Percentiles rank a stretch among this genome's conserved stretches.
phyloP scores from a whole-genome alignment of 2,329 filamentous ascomycete genomes.

The Alternaria dauci region DNA sequence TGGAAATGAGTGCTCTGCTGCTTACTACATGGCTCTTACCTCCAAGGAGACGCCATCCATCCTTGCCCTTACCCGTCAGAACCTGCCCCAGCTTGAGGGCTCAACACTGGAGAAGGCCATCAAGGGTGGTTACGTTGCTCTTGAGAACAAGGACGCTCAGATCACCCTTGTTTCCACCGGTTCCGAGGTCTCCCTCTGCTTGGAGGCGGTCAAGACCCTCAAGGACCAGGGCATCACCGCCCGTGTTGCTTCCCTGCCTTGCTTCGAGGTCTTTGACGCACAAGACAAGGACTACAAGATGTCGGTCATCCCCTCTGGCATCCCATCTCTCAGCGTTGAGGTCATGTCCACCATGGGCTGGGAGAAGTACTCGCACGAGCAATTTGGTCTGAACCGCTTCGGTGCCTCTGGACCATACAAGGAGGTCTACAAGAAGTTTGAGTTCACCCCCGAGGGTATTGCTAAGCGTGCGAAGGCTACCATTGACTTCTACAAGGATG shows the following conservation, averaged over 20 bases:
- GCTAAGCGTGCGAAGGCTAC: conserved; percentile 93
- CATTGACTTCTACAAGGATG: conserved; percentile 96
- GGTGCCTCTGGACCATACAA: conserved; percentile 97
- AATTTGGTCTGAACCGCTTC: conserved; percentile 99
- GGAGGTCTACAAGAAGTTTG: conserved; percentile 99
- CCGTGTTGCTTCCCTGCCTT: conserved; percentile 94
- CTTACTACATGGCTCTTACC: conserved; percentile 94
- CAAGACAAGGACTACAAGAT: conserved; percentile 96
- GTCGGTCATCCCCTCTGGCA: conserved; percentile 89
- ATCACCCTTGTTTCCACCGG: conserved; percentile 94
- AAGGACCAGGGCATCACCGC: conserved; percentile 86
- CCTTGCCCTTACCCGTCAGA: conserved; percentile 94
- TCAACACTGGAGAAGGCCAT: conserved; percentile 86
- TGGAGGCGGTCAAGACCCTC: conserved; percentile 91
- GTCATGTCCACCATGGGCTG: conserved; percentile 97
- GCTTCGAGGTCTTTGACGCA: conserved; percentile 94
- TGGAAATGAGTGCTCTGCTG: conserved; percentile 96
- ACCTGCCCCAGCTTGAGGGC: conserved; percentile 95
- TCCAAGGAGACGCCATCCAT: conserved; percentile 91
- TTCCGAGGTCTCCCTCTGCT: conserved; percentile 92
- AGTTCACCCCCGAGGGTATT: conserved; percentile 97
- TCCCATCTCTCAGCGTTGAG: conserved; percentile 92
- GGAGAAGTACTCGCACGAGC: conserved; percentile 99
- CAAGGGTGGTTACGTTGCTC: conserved; percentile 94
- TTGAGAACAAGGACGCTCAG: conserved; percentile 83